These are phyloP conservation scores for Linum trigynum DNA, from an alignment of 345 rosid genomes.

Conservation along the genomic window DNA sequence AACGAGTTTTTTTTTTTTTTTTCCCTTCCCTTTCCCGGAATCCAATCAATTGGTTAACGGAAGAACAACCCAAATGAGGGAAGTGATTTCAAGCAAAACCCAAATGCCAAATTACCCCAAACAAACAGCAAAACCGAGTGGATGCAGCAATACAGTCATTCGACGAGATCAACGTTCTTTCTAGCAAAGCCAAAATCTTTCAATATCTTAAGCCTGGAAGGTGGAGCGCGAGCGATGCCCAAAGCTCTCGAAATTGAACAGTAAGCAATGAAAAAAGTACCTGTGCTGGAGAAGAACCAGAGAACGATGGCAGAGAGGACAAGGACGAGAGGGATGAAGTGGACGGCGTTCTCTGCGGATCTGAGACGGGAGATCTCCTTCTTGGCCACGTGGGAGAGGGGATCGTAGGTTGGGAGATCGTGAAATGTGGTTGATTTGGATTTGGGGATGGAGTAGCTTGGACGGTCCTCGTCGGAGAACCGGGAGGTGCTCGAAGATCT, in stretches of 20 bases:
- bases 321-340: constrained; percentile 63
- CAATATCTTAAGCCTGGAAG: no score
- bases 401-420: constrained; percentile 53
- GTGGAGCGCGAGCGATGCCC: no score
- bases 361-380: constrained; percentile 49
- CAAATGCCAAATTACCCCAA: no score
- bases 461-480: constrained; percentile 30
- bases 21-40: no score
- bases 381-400: constrained; percentile 52
- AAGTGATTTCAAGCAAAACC: no score
- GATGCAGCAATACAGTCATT: no score
- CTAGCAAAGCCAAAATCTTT: no score
- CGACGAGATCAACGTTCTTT: no score
- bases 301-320: constrained; percentile 52
- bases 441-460: constrained; percentile 13
- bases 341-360: constrained; percentile 67
- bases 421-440: not conserved
- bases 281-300: constrained; percentile 67
- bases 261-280: constrained; percentile 13
- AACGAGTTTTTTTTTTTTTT: no score
- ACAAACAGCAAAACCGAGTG: no score
- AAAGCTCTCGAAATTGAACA: not conserved
- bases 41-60: no score
- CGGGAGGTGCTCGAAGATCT: constrained; percentile 47
- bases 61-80: no score